Base-by-base conservation (phyloP, 1,139 yeast species). In the Meyerozyma carpophila region DNA sequence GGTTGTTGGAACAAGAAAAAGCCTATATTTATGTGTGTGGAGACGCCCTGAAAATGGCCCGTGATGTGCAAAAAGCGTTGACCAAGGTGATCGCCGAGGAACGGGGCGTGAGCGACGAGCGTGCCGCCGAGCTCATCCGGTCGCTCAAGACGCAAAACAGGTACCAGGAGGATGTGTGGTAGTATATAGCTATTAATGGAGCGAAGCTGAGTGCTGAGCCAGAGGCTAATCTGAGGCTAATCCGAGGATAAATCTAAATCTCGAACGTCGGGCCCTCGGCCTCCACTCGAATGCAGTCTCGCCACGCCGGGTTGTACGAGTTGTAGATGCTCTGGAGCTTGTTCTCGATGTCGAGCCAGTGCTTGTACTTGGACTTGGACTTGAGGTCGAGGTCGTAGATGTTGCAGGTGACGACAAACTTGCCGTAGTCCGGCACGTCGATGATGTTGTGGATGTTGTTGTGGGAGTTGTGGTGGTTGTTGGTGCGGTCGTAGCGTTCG, bases 91-190 rank as follows among this genome's bases (percentile, higher is more conserved):
- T 91, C 44, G 67, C 82, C 40, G 64, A 77, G 47, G 81, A 83
- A 55, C 75, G 84, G 54, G 73, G 66, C 18, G 64, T 90, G 41
- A 56, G 82, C 8, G 75, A 74, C 45, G 84, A 77, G 41, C 81
- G 80, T 54, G 97, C 96, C 16, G 78, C 81, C 47, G 94, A 85
- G 49, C 73, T 86, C 62, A 75, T 89, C 49, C 86, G 90, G 69
- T 79, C 84, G 54, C 78, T 86, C 71, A 88, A 87, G 64, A 81
- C 87, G 28, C 85, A 85, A 58, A 93, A 93, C 61, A 80, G 86
- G 65, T 91, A 89, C 65, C 98, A 91, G 70, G 98, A 93, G 70
- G 98, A 93, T 74, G 96, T 93, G 24, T 93, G 98, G 98, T 91
- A 31, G 9, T 31, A 27, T 14, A 31, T 31, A 31, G 34, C 16